phyloP scores from a whole-genome alignment of 2,329 filamentous ascomycete genomes.

The Hypoxylon rubiginosum region DNA sequence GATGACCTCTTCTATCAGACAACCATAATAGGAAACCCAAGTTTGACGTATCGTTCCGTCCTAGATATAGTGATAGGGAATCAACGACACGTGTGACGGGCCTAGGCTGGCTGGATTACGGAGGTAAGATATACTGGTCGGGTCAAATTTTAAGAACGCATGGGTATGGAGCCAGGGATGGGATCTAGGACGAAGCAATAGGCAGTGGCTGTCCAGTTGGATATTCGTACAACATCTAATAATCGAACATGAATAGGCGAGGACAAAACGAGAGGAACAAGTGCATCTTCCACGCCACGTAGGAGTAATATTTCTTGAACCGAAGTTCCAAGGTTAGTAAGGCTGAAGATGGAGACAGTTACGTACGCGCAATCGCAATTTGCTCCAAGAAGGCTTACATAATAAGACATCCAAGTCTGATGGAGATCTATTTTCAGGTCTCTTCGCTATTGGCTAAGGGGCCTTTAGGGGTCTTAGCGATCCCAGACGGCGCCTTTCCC shows the following conservation, averaged over 20 bases:
- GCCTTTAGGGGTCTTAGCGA: background rate
- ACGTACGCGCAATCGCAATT: conserved; percentile 32
- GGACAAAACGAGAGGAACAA: conserved; percentile 4
- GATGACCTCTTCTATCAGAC: conserved; percentile 12
- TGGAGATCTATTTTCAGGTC: conserved; percentile 2
- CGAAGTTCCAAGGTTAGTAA: conserved; percentile 14
- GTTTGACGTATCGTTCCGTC: background rate
- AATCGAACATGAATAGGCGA: background rate
- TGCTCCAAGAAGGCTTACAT: conserved; percentile 20
- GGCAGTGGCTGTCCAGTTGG: background rate
- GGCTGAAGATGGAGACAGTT: conserved; percentile 34
- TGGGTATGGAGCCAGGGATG: background rate
- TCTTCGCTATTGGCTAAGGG: background rate
- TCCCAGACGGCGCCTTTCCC: background rate
- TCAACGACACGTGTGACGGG: background rate
- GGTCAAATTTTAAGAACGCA: background rate
- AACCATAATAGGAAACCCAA: conserved; percentile 21
- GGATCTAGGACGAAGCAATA: background rate
- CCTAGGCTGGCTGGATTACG: background rate
- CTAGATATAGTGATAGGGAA: background rate
- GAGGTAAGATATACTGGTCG: background rate
- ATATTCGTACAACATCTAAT: background rate
- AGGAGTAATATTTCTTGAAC: conserved; percentile 1
- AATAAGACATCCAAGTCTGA: conserved; percentile 6
- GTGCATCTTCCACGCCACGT: conserved; percentile 8